Conservation (phyloP, 2,329 filamentous ascomycete species). For the Cladophialophora carrionii region DNA sequence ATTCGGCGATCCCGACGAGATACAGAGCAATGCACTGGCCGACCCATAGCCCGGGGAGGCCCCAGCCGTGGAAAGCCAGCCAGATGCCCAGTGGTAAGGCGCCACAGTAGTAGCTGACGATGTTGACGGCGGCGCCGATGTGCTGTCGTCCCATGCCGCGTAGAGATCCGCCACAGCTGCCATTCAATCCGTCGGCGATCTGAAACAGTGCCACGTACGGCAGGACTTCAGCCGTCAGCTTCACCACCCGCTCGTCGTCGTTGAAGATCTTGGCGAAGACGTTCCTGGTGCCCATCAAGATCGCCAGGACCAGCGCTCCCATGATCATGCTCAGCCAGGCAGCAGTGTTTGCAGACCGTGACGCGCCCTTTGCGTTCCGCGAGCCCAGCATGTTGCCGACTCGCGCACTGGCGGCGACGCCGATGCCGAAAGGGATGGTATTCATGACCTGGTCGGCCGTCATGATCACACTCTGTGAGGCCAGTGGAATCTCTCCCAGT, state of each 20-base stretch:
- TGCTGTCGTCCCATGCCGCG: conserved; percentile 86
- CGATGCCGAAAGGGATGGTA: conserved; percentile 84
- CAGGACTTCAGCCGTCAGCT: conserved; percentile 76
- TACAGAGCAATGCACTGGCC: conserved; percentile 82
- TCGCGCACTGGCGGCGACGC: conserved; percentile 76
- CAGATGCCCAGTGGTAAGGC: conserved; percentile 81
- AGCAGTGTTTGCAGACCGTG: conserved; percentile 72
- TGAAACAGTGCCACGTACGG: conserved; percentile 88
- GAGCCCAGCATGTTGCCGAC: conserved; percentile 80
- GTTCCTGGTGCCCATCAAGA: conserved; percentile 71
- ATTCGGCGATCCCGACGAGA: conserved; percentile 75
- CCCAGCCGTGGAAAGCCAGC: conserved; percentile 85
- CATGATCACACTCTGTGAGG: conserved; percentile 87
- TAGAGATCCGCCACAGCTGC: conserved; percentile 77
- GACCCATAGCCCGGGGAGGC: conserved; percentile 77
- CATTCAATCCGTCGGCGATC: conserved; percentile 85
- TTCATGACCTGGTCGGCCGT: conserved; percentile 82
- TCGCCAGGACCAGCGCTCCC: conserved; percentile 67
- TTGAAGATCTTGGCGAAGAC: conserved; percentile 81
- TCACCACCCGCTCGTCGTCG: conserved; percentile 71
- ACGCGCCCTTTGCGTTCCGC: conserved; percentile 65
- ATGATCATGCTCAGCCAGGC: conserved; percentile 72
- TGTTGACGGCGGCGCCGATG: conserved; percentile 79
- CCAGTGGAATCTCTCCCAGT: conserved; percentile 76
- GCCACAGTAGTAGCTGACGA: conserved; percentile 80